Base-by-base conservation (phyloP, 257 asterid species). In the Euphrasia confusa region DNA sequence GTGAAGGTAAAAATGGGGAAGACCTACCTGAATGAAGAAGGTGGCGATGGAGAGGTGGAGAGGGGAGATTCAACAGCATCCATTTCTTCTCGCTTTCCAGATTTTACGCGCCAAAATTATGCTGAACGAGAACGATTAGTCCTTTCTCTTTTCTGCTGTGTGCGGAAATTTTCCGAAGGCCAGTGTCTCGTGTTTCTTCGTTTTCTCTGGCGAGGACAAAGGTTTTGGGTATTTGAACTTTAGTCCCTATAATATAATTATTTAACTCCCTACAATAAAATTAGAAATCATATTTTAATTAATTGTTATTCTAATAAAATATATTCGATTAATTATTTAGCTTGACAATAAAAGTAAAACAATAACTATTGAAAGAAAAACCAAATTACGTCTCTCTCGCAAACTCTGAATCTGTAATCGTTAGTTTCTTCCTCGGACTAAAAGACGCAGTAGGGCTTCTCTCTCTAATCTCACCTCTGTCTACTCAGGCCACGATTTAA, bases 1-100 rank as follows among this genome's bases (percentile, higher is more conserved):
- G 30, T 11, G 92, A 78, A 7, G 94, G 86, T 4, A 11, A 5
- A 45, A 45, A 45, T 27, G 50, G 37, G 37, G 12, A 14, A 12
- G 49, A 70, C 88, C 86, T 82, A 70, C 88, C 86, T 82, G 83
- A 70, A 65, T 71, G 83, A 67, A 39, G 18, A 45, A 1, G 84
- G 63, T 13, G 77, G 80, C 13, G 92, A 79, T 4, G 94, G 85
- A 54, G 95, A 79, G 30, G 84, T 79, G 50, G 94, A 77, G 9
- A 74, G 71, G 44, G 87, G 48, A 50, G 88, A 64, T 64, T 86
- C 97, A 10, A 52, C 58, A 53, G 76, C 70, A 11, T 83, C 97
- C 97, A 87, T 90, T 7, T 63, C 40, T 26, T 64, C 42, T 48
- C 44, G 8, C 58, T 57, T 21, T 44, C 1, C 66, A 15, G 50